A percentile compares a stretch with the other conserved stretches of the same genome.
Evolutionary conservation across 352 stramenopile species (phyloP).

Genomic region (Elongisporangium prolatum): DNA sequence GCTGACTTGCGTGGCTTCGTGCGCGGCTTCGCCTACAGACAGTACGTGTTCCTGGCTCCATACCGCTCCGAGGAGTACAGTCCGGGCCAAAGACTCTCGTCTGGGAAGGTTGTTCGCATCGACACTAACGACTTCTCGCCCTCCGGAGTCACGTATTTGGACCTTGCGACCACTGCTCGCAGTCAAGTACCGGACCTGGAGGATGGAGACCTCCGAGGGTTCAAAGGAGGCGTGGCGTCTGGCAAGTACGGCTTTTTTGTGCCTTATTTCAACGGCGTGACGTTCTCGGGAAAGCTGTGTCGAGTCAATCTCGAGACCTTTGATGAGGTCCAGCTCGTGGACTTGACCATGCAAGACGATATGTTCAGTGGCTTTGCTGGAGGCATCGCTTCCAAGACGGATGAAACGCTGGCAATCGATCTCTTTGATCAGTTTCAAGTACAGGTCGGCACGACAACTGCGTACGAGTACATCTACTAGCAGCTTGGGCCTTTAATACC

Average conservation of each 20-base stretch:
- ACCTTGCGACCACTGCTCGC: conserved; percentile 42
- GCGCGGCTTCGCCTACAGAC: conserved; percentile 66
- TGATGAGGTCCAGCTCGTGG: conserved; percentile 69
- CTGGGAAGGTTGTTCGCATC: conserved; percentile 66
- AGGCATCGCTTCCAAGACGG: conserved; percentile 42
- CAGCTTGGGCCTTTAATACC: conserved; percentile 16
- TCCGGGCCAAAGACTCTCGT: conserved; percentile 21
- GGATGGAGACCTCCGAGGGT: conserved; percentile 59
- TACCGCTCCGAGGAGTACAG: conserved; percentile 33
- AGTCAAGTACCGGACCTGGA: conserved; percentile 68
- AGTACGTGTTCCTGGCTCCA: conserved; percentile 67
- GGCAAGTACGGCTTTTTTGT: conserved; percentile 82
- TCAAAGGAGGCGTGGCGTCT: conserved; percentile 56
- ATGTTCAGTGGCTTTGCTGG: conserved; percentile 43
- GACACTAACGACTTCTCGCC: conserved; percentile 63
- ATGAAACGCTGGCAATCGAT: conserved; percentile 41
- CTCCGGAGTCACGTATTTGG: conserved; percentile 40
- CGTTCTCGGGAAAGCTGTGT: conserved; percentile 69
- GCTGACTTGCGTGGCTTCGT: conserved; percentile 56
- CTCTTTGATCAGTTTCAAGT: conserved; percentile 65
- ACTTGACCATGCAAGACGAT: conserved; percentile 46
- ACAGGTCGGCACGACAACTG: conserved; percentile 51
- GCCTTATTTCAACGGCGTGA: conserved; percentile 63
- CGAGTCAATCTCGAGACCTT: conserved; percentile 79
- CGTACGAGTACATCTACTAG: conserved; percentile 69